Conservation (phyloP, 2,329 filamentous ascomycete species). For the Fusarium devonianum region DNA sequence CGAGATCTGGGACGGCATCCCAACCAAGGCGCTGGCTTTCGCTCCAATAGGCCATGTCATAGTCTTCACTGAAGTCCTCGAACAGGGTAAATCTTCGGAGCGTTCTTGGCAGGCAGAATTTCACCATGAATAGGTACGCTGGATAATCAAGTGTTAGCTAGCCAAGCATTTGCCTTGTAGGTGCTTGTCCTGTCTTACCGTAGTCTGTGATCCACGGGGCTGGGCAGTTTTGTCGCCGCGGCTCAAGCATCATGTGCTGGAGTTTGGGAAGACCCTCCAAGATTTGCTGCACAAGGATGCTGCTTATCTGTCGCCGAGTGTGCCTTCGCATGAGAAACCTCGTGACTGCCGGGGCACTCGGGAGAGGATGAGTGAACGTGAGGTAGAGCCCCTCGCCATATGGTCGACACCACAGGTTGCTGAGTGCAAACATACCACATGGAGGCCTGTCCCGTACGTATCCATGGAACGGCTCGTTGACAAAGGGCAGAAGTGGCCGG, state of each 20-base stretch:
- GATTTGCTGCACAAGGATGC: not conserved
- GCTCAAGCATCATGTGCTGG: not conserved
- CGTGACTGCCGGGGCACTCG: not conserved
- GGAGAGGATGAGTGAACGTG: not conserved
- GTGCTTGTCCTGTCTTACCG: not conserved
- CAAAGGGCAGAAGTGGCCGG: not conserved
- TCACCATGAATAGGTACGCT: not conserved
- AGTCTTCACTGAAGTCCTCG: slow-evolving; percentile 5
- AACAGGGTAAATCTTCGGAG: slow-evolving; percentile 2
- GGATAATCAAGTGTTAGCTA: not conserved
- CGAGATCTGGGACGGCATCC: not conserved
- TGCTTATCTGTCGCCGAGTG: not conserved
- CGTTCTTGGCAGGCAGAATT: not conserved
- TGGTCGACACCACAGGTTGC: not conserved
- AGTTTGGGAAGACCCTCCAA: not conserved
- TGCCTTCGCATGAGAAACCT: slow-evolving; percentile 4
- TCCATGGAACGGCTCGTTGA: not conserved
- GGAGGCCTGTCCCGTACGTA: not conserved
- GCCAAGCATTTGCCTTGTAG: not conserved
- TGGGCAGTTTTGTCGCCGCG: not conserved
- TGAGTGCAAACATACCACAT: not conserved
- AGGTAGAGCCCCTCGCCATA: not conserved
- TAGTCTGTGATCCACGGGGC: not conserved
- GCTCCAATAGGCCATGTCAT: not conserved
- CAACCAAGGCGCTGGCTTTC: not conserved